Evolutionary conservation across 148 eudicot species (phyloP).

Genomic region (Oxyria digyna): DNA sequence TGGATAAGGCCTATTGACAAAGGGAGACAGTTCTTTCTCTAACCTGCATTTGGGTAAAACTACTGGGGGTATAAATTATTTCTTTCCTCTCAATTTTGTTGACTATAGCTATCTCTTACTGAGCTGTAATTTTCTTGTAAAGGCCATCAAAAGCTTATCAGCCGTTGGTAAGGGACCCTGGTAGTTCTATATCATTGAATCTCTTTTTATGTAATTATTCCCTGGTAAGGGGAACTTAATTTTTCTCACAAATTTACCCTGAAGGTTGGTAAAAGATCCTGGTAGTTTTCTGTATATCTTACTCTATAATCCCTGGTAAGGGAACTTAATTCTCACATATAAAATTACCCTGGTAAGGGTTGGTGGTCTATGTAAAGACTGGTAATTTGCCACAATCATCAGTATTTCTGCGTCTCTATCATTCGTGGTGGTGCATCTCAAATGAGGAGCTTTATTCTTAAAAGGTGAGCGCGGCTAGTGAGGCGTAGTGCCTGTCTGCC

Average conservation of each 20-base stretch:
- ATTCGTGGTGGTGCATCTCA: slow-evolving; percentile 65
- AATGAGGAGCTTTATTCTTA: slow-evolving; percentile 53
- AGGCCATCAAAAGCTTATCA: slow-evolving; percentile 53
- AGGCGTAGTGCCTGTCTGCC: slow-evolving; percentile 92
- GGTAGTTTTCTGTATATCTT: slow-evolving; percentile 39
- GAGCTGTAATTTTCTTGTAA: slow-evolving; percentile 45
- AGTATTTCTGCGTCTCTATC: slow-evolving; percentile 51
- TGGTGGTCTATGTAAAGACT: slow-evolving; percentile 39
- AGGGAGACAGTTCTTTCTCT: slow-evolving; percentile 29
- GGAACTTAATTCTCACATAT: slow-evolving; percentile 35
- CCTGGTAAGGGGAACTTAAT: slow-evolving; percentile 78
- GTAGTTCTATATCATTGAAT: slow-evolving; percentile 33
- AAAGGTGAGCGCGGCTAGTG: slow-evolving; percentile 99
- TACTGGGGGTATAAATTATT: slow-evolving; percentile 36
- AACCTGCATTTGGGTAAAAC: slow-evolving; percentile 54
- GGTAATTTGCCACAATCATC: slow-evolving; percentile 52
- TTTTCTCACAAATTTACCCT: too few species aligned
- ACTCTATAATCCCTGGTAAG: slow-evolving; percentile 74
- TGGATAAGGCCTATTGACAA: slow-evolving; percentile 33
- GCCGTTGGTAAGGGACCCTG: slow-evolving; percentile 65
- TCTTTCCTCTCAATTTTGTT: slow-evolving; percentile 33
- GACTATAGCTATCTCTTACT: slow-evolving; percentile 44
- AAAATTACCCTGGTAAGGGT: slow-evolving; percentile 72
- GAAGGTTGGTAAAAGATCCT: slow-evolving; percentile 59
- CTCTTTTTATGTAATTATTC: slow-evolving; percentile 7